Evolutionary conservation across 2,329 filamentous ascomycete genomes (phyloP), one percentile per base, ranked within the genome.

Genomic region (Dactylella cylindrospora): DNA sequence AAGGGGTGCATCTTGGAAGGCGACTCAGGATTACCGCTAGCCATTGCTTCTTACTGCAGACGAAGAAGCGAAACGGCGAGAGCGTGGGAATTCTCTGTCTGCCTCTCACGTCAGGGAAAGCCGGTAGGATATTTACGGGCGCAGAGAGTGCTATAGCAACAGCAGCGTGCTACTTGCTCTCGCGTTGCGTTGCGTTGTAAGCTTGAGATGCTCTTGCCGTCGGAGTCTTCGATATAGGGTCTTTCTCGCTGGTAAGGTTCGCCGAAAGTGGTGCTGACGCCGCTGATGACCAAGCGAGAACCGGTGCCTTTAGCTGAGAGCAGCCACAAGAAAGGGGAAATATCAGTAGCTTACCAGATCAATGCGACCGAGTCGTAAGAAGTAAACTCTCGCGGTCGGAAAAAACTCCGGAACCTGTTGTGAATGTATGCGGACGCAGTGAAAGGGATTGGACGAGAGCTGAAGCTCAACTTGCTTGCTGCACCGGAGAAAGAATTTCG

Each of bases 11-110:
- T 46, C 20, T 52, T 44, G 10, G 57, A 62, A 3, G 57, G 57
- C 15, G 57, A 62, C 6, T 62, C 57, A 17, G 57, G 57, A 39
- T 62, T 54, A 5, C 57, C 57, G 15, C 57, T 43, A 36, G 49
- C 43, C 57, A 62, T 62, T 38, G 38, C 33, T n/a, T n/a, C n/a
- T n/a, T n/a, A n/a, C n/a, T n/a, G n/a, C n/a, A n/a, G n/a, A n/a
- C n/a, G n/a, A n/a, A 9, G 33, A 15, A 29, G 39, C 43, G 13
- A 10, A 13, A 3, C 33, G 13, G 38, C 20, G 28, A 20, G 19
- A n/a, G 10, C 29, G 38, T 23, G 19, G 19, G 12, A 22, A 36
- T 25, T 33, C n/a, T 12, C n/a, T 12, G 22, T 36, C 7, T 26
- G 12, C 29, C 28, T 44, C 36, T 29, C 22, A 36, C 29, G 31